Evolutionary conservation across 176 grass and related monocot species (phyloP).

Genomic region (Triticum dicoccoides): DNA sequence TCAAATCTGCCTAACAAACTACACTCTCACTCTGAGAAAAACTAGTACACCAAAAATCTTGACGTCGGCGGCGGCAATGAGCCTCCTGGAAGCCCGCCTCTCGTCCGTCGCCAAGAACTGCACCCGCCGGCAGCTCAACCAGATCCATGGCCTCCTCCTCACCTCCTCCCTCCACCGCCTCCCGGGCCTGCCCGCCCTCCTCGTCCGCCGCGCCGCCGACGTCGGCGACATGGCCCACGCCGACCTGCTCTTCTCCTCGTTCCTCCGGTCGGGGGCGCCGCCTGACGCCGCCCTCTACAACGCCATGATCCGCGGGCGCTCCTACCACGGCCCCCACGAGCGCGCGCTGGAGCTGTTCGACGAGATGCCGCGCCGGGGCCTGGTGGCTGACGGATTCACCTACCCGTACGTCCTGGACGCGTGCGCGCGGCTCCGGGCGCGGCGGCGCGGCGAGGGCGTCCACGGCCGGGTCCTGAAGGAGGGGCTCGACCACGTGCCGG

Average conservation of each 20-base stretch:
- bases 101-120: not conserved
- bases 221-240: slow-evolving; percentile 36
- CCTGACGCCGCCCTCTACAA: slow-evolving; percentile 42
- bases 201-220: slow-evolving; percentile 50
- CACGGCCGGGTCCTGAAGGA: slow-evolving; percentile 40
- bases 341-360: slow-evolving; percentile 26
- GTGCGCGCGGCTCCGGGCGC: not conserved
- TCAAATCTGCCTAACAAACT: too few relatives aligned
- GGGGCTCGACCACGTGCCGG: slow-evolving; percentile 10
- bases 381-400: slow-evolving; percentile 40
- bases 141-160: slow-evolving; percentile 38
- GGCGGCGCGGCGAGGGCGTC: not conserved
- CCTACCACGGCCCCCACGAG: slow-evolving; percentile 31
- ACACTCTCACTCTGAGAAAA: too few relatives aligned
- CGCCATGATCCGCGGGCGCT: slow-evolving; percentile 38
- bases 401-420: slow-evolving; percentile 44
- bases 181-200: slow-evolving; percentile 26
- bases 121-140: slow-evolving; percentile 16
- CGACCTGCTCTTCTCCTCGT: slow-evolving; percentile 35
- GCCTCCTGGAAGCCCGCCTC: not conserved
- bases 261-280: not conserved
- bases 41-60: too few relatives aligned
- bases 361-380: slow-evolving; percentile 36
- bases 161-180: slow-evolving; percentile 21
- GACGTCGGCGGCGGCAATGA: not conserved